phyloP scores from a whole-genome alignment of 345 rosid species.

The Salix brachista region DNA sequence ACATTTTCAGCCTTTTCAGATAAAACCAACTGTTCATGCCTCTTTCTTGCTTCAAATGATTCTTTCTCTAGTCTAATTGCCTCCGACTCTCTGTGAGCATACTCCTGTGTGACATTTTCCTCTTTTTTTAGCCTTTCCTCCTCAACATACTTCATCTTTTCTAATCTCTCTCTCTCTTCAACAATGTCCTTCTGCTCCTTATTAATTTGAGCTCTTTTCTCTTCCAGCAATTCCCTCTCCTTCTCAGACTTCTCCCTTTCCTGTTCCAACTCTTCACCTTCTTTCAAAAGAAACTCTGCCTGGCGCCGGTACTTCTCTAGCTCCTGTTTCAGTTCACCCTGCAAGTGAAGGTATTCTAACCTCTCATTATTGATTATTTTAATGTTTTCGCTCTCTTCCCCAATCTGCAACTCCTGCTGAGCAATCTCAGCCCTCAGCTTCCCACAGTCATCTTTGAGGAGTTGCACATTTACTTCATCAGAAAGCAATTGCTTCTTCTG shows the following conservation, averaged over 20 bases:
- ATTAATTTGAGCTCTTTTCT: conserved; percentile 46
- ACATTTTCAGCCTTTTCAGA: conserved; percentile 49
- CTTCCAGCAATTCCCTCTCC: conserved; percentile 75
- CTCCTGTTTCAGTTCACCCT: conserved; percentile 61
- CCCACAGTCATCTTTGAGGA: conserved; percentile 60
- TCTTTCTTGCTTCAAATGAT: conserved; percentile 59
- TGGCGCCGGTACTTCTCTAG: conserved; percentile 47
- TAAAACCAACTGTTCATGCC: conserved; percentile 50
- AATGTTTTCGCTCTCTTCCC: conserved; percentile 53
- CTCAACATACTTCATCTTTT: conserved; percentile 36
- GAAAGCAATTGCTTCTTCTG: conserved; percentile 47
- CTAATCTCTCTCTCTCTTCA: conserved; percentile 47
- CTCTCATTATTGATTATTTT: conserved; percentile 59
- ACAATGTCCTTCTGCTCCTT: conserved; percentile 40
- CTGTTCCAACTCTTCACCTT: conserved; percentile 58
- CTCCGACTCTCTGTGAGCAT: conserved; percentile 49
- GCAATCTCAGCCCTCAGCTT: conserved; percentile 53
- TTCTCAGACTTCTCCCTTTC: conserved; percentile 72
- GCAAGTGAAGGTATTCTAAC: conserved; percentile 52
- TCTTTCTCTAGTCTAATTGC: conserved; percentile 55
- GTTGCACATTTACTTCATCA: conserved; percentile 48
- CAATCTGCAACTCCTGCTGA: conserved; percentile 52
- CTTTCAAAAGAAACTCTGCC: conserved; percentile 58
- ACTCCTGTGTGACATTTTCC: conserved; percentile 46
- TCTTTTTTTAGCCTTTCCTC: conserved; percentile 56